Evolutionary conservation across 2,329 filamentous ascomycete species (phyloP).

Genomic region (Botrytis fabae): DNA sequence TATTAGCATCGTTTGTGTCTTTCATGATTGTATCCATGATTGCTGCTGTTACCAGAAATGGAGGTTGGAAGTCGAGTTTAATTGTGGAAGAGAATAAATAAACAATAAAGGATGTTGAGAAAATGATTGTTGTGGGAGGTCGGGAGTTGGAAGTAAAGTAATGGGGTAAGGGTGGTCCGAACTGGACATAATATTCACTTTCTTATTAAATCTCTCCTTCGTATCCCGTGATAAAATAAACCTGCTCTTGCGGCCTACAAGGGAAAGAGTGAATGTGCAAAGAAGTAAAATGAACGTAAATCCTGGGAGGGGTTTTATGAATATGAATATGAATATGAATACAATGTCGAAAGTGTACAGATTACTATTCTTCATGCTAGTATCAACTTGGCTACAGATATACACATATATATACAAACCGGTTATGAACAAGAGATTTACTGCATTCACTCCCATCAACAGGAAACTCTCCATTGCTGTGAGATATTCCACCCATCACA

Average conservation of each 20-base stretch:
- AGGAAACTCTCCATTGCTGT: neutral
- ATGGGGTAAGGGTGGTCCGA: neutral
- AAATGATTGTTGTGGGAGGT: neutral
- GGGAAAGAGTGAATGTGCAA: neutral
- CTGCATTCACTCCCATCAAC: neutral
- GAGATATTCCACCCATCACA: neutral
- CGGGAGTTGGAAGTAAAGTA: neutral
- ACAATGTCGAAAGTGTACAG: too few species aligned
- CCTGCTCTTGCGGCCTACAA: neutral
- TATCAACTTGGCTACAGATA: neutral
- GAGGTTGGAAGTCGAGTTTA: neutral
- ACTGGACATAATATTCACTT: neutral
- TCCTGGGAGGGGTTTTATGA: too few species aligned
- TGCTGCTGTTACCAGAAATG: neutral
- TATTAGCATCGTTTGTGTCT: neutral
- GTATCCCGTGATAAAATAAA: neutral
- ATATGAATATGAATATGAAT: neutral
- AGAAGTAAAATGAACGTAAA: neutral
- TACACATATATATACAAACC: neutral
- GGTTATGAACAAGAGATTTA: neutral
- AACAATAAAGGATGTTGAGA: neutral
- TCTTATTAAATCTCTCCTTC: neutral
- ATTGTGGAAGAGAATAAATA: neutral
- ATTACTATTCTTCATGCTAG: neutral
- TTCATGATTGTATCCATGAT: slow-evolving; percentile 5